Percentiles rank a stretch among this genome's conserved stretches.
Evolutionary conservation across 1,284 basidiomycete genomes (phyloP).

Genomic region (Puccinia coronata): DNA sequence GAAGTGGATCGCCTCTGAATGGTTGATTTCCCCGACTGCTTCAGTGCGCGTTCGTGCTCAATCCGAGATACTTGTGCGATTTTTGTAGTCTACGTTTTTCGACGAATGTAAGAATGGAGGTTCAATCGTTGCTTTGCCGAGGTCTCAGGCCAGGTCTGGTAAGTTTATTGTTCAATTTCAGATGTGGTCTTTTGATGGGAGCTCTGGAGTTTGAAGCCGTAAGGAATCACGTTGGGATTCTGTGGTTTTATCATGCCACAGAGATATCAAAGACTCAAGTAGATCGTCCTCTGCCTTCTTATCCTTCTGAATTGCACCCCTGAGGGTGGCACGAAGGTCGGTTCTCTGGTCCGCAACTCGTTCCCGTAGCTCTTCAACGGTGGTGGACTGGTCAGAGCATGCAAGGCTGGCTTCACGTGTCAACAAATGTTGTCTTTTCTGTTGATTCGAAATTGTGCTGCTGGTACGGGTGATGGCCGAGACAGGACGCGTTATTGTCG

Average conservation of each 20-base stretch:
- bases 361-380: conserved; percentile 20
- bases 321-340: conserved; percentile 23
- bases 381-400: conserved; percentile 13
- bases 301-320: conserved; percentile 16
- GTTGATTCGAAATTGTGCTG: background rate
- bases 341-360: conserved; percentile 2
- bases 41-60: background rate
- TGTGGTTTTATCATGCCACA: conserved; percentile 17
- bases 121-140: background rate
- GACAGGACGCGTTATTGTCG: conserved; percentile 1
- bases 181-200: background rate
- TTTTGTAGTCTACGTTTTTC: background rate
- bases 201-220: background rate
- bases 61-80: background rate
- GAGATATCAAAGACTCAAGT: conserved; percentile 7
- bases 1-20: too few relatives aligned
- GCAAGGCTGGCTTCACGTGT: conserved; percentile 26
- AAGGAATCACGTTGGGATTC: background rate
- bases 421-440: background rate
- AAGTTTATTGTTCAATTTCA: background rate
- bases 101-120: background rate
- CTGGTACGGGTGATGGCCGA: conserved; percentile 19
- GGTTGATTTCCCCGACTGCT: too few relatives aligned
- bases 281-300: conserved; percentile 23
- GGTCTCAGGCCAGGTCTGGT: background rate